These are phyloP conservation scores for Westerdykella ornata DNA, from an alignment of 2,329 filamentous ascomycete genomes.

Conservation along the genomic window DNA sequence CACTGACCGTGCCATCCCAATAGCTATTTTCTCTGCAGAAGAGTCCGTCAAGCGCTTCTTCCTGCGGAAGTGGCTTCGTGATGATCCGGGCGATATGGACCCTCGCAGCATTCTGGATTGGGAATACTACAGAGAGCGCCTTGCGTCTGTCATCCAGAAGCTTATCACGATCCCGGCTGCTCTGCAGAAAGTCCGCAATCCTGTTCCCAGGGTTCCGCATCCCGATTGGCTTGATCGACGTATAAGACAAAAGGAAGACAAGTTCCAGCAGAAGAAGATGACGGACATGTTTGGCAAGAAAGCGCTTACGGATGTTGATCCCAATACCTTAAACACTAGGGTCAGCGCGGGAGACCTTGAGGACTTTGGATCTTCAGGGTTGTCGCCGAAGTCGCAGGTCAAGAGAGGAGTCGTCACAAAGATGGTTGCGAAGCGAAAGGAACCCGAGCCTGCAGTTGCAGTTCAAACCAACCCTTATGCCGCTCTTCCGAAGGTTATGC, in stretches of 20 bases:
- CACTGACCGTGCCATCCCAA: conserved; percentile 87
- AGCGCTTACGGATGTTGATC: conserved; percentile 65
- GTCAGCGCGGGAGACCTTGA: conserved; percentile 60
- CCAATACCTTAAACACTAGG: conserved; percentile 55
- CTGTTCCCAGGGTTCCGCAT: conserved; percentile 85
- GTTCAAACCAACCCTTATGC: conserved; percentile 72
- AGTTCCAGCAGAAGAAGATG: conserved; percentile 97
- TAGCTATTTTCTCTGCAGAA: conserved; percentile 95
- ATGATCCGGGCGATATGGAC: conserved; percentile 86
- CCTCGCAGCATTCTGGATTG: conserved; percentile 87
- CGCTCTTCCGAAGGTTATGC: conserved; percentile 74
- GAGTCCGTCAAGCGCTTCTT: conserved; percentile 81
- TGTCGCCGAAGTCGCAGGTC: conserved; percentile 32
- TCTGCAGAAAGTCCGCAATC: conserved; percentile 88
- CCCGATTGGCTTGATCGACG: conserved; percentile 93
- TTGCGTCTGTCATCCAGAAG: conserved; percentile 97
- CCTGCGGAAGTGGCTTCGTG: conserved; percentile 89
- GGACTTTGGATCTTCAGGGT: conserved; percentile 66
- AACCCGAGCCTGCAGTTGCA: conserved; percentile 41
- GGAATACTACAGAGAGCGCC: conserved; percentile 92
- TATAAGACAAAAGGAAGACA: conserved; percentile 93
- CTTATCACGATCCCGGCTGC: conserved; percentile 97
- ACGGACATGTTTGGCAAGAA: conserved; percentile 79
- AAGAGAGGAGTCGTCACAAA: conserved; percentile 40
- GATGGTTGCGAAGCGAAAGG: conserved; percentile 46